Percentiles rank a stretch among this genome's conserved stretches.
Evolutionary conservation across 176 grass and related monocot species (phyloP).

Genomic region (Puya raimondii): DNA sequence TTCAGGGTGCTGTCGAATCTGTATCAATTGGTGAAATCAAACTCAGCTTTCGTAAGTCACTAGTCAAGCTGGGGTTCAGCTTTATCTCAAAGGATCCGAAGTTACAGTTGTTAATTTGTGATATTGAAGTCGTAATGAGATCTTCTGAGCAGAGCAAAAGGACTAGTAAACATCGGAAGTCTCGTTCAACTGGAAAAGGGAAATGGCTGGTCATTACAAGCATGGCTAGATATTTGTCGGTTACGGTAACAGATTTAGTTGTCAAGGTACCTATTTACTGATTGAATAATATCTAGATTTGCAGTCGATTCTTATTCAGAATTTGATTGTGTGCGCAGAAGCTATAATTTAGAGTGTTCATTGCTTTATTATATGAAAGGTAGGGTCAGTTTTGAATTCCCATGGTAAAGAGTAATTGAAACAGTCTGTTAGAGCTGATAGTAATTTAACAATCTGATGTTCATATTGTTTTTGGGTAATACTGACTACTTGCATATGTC

Average conservation of each 20-base stretch:
- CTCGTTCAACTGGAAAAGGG: conserved; percentile 87
- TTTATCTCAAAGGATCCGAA: conserved; percentile 98
- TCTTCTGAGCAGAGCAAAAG: conserved; percentile 51
- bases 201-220: conserved; percentile 96
- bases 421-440: too few relatives aligned
- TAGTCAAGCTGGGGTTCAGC: conserved; percentile 84
- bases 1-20: conserved; percentile 82
- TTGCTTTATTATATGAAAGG: not conserved
- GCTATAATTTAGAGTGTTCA: not conserved
- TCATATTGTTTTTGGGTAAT: too few relatives aligned
- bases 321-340: not conserved
- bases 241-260: conserved; percentile 81
- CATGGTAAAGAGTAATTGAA: too few relatives aligned
- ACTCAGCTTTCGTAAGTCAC: conserved; percentile 91
- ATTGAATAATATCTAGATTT: not conserved
- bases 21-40: conserved; percentile 95
- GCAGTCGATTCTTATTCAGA: not conserved
- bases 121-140: conserved; percentile 79
- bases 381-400: not conserved
- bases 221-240: conserved; percentile 65
- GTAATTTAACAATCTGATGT: too few relatives aligned
- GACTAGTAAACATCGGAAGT: conserved; percentile 45
- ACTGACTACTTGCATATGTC: too few relatives aligned
- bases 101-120: conserved; percentile 80
- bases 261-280: conserved; percentile 57